A percentile compares a stretch with the other conserved stretches of the same genome.
phyloP scores from a whole-genome alignment of 805 yeast species.

The Starmera dryadoides region DNA sequence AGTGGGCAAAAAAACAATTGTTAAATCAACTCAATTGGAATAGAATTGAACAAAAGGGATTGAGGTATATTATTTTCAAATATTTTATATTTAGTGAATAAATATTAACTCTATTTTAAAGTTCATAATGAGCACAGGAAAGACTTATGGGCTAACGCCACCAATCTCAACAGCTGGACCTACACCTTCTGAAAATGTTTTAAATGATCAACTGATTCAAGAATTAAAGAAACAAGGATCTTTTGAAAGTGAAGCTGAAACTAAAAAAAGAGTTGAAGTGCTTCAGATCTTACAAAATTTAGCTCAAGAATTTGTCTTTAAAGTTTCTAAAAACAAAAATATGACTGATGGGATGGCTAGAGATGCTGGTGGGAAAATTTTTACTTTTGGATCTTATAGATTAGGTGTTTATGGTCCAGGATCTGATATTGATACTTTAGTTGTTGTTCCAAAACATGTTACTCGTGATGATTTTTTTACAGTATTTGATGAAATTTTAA shows the following conservation, averaged over 20 bases:
- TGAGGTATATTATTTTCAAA: too few relatives aligned
- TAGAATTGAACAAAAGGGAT: too few relatives aligned
- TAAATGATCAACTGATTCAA: conserved; percentile 70
- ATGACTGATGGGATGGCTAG: conserved; percentile 97
- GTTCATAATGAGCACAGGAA: neutral
- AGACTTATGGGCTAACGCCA: conserved; percentile 21
- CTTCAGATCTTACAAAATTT: conserved; percentile 64
- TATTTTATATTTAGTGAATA: too few relatives aligned
- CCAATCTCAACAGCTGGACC: conserved; percentile 88
- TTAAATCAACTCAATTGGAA: too few relatives aligned
- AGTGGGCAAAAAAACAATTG: too few relatives aligned
- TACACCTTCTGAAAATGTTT: conserved; percentile 64
- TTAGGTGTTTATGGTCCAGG: conserved; percentile 98
- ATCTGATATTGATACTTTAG: conserved; percentile 91
- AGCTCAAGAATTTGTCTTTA: conserved; percentile 75
- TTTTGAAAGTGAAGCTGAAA: conserved; percentile 81
- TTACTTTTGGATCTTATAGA: conserved; percentile 90
- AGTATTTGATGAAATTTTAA: conserved; percentile 64
- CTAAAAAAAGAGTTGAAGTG: conserved; percentile 73
- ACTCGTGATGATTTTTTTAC: conserved; percentile 83
- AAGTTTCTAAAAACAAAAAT: conserved; percentile 72
- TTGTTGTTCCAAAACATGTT: conserved; percentile 97
- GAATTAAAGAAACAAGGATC: conserved; percentile 82
- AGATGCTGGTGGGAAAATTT: conserved; percentile 97
- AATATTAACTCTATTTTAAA: too few relatives aligned